phyloP scores from a whole-genome alignment of 2,329 filamentous ascomycete genomes.

The Mollisia scopiformis region DNA sequence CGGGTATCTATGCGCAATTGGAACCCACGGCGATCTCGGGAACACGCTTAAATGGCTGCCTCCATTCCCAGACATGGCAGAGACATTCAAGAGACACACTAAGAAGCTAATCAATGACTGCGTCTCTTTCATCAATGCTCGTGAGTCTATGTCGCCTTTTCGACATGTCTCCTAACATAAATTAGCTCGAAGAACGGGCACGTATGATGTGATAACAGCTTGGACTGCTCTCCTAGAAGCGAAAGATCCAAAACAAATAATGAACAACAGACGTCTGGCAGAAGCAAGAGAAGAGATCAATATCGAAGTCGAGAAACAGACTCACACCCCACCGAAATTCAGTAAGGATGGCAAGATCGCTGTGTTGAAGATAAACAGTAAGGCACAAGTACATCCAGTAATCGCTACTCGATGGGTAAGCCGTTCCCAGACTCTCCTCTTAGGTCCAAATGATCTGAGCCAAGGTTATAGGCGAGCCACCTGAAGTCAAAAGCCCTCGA shows the following conservation, averaged over 20 bases:
- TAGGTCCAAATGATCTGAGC: background rate
- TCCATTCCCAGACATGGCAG: conserved; percentile 68
- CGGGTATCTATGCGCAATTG: conserved; percentile 65
- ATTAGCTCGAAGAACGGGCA: conserved; percentile 57
- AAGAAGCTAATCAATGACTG: conserved; percentile 66
- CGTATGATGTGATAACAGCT: conserved; percentile 61
- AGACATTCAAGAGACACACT: conserved; percentile 60
- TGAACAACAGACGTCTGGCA: conserved; percentile 51
- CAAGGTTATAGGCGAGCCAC: conserved; percentile 48
- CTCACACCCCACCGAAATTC: conserved; percentile 65
- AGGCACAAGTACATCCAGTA: conserved; percentile 66
- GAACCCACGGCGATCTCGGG: conserved; percentile 69
- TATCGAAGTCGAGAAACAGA: conserved; percentile 62
- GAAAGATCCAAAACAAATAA: conserved; percentile 52
- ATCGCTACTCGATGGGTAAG: conserved; percentile 65
- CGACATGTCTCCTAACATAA: background rate
- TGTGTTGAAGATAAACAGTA: conserved; percentile 62
- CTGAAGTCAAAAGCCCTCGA: conserved; percentile 61
- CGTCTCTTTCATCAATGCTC: conserved; percentile 67
- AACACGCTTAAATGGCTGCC: conserved; percentile 66
- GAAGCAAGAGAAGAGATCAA: conserved; percentile 61
- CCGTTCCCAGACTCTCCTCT: background rate
- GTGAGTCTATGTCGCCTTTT: conserved; percentile 17
- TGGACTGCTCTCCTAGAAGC: conserved; percentile 61
- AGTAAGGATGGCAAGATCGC: conserved; percentile 64